Conservation (phyloP, 768 basidiomycete species). For the Termitomyces sp. region DNA sequence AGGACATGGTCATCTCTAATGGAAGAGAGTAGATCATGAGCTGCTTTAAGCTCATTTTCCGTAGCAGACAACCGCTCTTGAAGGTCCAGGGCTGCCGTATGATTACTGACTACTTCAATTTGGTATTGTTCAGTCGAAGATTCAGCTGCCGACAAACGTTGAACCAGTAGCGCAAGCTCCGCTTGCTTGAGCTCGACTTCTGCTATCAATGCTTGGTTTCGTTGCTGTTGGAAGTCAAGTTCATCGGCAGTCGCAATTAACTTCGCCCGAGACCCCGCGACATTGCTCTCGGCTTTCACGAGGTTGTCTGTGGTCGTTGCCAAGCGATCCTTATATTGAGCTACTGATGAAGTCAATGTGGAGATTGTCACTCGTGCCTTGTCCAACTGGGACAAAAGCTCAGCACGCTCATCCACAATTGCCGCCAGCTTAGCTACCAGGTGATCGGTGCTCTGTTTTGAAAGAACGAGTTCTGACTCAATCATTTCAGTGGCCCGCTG, state of each 20-base stretch:
- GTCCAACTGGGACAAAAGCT: constrained; percentile 5
- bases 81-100: constrained; percentile 8
- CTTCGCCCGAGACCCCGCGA: constrained; percentile 8
- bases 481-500: neutral
- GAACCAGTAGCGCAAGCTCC: constrained; percentile 9
- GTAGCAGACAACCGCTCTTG: constrained; percentile 4
- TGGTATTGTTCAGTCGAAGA: constrained; percentile 8
- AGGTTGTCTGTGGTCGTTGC: constrained; percentile 1
- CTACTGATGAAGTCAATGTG: neutral
- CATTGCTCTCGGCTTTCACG: neutral
- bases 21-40: constrained; percentile 12
- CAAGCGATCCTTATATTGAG: constrained; percentile 6
- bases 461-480: constrained; percentile 6
- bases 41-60: constrained; percentile 1
- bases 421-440: constrained; percentile 10
- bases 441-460: constrained; percentile 10
- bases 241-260: constrained; percentile 3
- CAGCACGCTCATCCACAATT: constrained; percentile 7
- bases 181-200: constrained; percentile 3
- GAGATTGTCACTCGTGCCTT: constrained; percentile 7
- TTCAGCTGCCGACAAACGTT: constrained; percentile 7
- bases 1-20: constrained; percentile 4
- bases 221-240: constrained; percentile 9
- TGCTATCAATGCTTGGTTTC: constrained; percentile 6
- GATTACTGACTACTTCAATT: constrained; percentile 2